Evolutionary conservation across 2,329 filamentous ascomycete species (phyloP), one percentile per base, ranked within the genome.

Genomic region (Nakataea oryzae): DNA sequence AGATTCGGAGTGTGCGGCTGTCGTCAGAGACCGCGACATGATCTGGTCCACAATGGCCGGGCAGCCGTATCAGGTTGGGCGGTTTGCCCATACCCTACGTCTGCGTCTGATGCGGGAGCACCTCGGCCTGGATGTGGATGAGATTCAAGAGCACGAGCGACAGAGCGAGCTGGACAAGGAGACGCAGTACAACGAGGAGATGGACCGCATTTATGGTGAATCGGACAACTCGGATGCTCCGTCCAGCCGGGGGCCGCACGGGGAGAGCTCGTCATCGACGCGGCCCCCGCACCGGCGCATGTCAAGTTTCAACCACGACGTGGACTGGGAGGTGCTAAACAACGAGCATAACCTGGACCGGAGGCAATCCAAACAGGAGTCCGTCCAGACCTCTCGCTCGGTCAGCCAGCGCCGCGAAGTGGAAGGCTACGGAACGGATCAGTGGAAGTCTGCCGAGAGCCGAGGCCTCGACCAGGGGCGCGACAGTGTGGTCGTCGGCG

Each of bases 81-180:
- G 91, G 29, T 99, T 97, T 74, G 90, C 95, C 7, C 93, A 97
- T 72, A 95, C 91, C 0, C 82, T 99, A 61, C 91, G 95, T 32
- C 87, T 97, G 78, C 89, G 95, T 29, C 80, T 97, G 59, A 97
- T 97, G 95, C 85, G 93, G 65, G 95, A 99, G 74, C 95, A 99
- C 76, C 80, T 99, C 32, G 95, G 95, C n/a, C 79, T 97, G 54
- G 93, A 97, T 70, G 91, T 96, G 4, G 95, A 99, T 72, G 90
- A 91, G 69, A 87, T 97, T 64, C 85, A 90, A 70, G 91, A 95
- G 70, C 86, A 93, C 64, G 87, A 92, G 67, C 82, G 88, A 60
- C 81, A 85, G 67, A 84, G 84, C 30, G 87, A 92, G 68, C 73
- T 85, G 59, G 86, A 88, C 67, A 77, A 80, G 17, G 80, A 67